Evolutionary conservation across 2,329 filamentous ascomycete genomes (phyloP).

Genomic region (Xylariaceae sp.): DNA sequence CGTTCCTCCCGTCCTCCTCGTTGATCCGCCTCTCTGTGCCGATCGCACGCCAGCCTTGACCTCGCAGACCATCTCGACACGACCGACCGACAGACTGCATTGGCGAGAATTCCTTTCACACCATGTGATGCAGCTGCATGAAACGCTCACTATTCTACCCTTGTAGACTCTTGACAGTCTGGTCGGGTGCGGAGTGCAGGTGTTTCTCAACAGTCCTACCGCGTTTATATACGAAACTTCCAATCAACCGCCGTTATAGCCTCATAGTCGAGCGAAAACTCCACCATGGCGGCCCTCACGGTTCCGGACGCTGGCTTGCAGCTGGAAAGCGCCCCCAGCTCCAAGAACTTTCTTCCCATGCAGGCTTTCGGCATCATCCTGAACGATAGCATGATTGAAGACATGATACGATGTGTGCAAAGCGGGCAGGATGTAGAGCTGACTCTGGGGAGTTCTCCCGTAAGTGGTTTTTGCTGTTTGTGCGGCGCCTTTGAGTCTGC

Average conservation of each 20-base stretch:
- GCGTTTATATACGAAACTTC: constrained; percentile 3
- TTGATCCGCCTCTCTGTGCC: neutral
- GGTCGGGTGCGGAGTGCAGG: constrained; percentile 30
- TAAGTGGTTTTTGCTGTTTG: constrained; percentile 39
- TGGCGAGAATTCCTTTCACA: constrained; percentile 17
- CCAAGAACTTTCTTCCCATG: constrained; percentile 41
- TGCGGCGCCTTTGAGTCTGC: constrained; percentile 9
- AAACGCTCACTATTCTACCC: constrained; percentile 30
- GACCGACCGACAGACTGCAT: constrained; percentile 4
- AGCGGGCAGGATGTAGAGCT: constrained; percentile 53
- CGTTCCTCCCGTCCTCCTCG: constrained; percentile 9
- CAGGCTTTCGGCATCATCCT: constrained; percentile 57
- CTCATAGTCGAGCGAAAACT: constrained; percentile 10
- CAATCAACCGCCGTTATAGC: constrained; percentile 3
- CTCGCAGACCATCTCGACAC: neutral
- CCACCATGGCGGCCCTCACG: constrained; percentile 48
- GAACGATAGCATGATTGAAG: constrained; percentile 53
- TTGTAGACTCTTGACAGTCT: constrained; percentile 32
- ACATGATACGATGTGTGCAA: constrained; percentile 56
- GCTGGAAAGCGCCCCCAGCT: constrained; percentile 48
- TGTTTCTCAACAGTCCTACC: constrained; percentile 23
- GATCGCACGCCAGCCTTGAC: constrained; percentile 8
- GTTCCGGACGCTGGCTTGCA: constrained; percentile 54
- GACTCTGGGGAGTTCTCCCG: constrained; percentile 52
- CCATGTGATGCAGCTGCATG: constrained; percentile 32